Base-by-base conservation (phyloP, 345 rosid species). In the Cardiospermum halicacabum region DNA sequence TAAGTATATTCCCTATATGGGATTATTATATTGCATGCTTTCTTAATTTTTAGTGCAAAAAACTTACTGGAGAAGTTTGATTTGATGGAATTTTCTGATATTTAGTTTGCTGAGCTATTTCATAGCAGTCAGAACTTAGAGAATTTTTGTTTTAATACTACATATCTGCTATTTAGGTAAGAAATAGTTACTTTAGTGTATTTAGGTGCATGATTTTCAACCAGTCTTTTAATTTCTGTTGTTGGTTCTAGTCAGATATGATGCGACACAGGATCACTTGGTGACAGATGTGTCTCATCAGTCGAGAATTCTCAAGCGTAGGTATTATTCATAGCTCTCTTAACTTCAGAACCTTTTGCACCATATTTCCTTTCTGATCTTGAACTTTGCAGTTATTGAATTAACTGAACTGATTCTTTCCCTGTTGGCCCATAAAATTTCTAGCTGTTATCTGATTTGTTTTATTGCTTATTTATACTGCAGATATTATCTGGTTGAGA, bases 401-500 rank as follows among this genome's bases (percentile, higher is more conserved):
- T 59, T 11, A 12, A 39, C 49, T 16, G n/a, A 18, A 31, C 1
- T 6, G 21, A 31, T 32, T 32, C 43, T 12, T 27, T 62, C 59
- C 15, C 0, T 18, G 36, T 11, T 58, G 34, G 37, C 43, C n/a
- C 45, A 26, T 11, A 32, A 21, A 27, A 34, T 37, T 53, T 58
- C 25, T 60, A 56, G 10, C 8, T 47, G 7, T 24, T 55, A 56
- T 7, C 37, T 68, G 11, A 36, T 37, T 59, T 40, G 13, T 22
- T 3, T 30, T 48, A 48, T 21, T 51, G 34, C 11, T 27, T 16
- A 21, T 40, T 50, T 55, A 53, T 77, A 65, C 53, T 84, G 71
- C 82, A 93, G 98, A 78, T 93, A 90, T 77, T 93, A 78, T 77
- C 74, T 93, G 37, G 96, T 93, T 77, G 98, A 93, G 82, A 93